phyloP scores from a whole-genome alignment of 129 eudicot genomes.

The Tagetes patula region DNA sequence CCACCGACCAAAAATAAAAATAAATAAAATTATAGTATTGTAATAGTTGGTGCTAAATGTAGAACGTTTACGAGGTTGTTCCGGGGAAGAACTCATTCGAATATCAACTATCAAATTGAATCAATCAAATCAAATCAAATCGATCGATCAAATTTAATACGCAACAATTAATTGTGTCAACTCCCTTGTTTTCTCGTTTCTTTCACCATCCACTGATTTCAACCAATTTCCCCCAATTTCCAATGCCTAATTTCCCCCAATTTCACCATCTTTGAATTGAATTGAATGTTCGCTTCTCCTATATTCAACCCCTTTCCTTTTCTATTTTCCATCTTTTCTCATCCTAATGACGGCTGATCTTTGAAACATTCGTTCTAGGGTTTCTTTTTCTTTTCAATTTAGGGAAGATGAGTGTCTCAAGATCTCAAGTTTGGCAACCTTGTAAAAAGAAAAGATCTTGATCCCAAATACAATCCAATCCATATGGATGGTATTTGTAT shows the following conservation, averaged over 20 bases:
- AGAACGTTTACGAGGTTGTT: background rate
- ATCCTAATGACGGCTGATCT: background rate
- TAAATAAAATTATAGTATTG: too few relatives aligned
- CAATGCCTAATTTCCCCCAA: background rate
- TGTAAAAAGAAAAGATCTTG: constrained; percentile 84
- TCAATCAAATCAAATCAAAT: background rate
- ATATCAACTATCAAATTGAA: constrained; percentile 5
- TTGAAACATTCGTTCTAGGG: constrained; percentile 22
- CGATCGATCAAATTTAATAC: constrained; percentile 17
- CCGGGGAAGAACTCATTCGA: constrained; percentile 10
- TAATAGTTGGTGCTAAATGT: too few relatives aligned
- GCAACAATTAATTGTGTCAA: constrained; percentile 19
- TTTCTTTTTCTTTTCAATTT: constrained; percentile 8
- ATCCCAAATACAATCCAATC: constrained; percentile 4
- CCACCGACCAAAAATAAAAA: too few relatives aligned
- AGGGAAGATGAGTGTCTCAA: constrained; percentile 67
- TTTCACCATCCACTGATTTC: constrained; percentile 11
- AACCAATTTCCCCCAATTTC: constrained; percentile 21
- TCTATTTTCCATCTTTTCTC: background rate
- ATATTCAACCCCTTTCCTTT: constrained; percentile 9
- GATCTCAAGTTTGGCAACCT: constrained; percentile 96
- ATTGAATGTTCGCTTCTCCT: constrained; percentile 4
- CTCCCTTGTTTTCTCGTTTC: constrained; percentile 6
- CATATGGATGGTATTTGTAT: constrained; percentile 56
- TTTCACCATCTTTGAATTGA: background rate